These are phyloP conservation scores for Pachyrhizus erosus DNA, from an alignment of 306 rosid genomes.

Conservation along the genomic window DNA sequence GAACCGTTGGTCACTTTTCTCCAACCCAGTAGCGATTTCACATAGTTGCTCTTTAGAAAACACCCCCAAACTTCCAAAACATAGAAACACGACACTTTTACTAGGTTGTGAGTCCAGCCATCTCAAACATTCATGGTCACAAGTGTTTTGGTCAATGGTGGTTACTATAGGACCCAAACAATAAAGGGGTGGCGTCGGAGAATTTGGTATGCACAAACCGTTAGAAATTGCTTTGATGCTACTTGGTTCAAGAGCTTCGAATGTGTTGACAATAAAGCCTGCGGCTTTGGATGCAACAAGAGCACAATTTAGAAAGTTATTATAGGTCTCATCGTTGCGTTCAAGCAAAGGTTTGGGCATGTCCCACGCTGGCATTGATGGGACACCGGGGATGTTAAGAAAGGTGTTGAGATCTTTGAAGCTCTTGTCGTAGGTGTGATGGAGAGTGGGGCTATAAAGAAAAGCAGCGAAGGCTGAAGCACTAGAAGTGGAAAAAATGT, in stretches of 20 bases:
- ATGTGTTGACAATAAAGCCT: constrained; percentile 52
- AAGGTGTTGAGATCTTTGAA: constrained; percentile 44
- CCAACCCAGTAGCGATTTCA: constrained; percentile 57
- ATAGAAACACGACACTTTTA: constrained; percentile 54
- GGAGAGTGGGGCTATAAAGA: constrained; percentile 36
- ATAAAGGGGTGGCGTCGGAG: constrained; percentile 38
- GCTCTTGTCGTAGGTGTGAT: constrained; percentile 36
- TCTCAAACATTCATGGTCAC: constrained; percentile 35
- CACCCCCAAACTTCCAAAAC: constrained; percentile 63
- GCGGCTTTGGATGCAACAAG: constrained; percentile 21
- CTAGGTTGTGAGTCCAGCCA: constrained; percentile 60
- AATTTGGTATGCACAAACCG: constrained; percentile 45
- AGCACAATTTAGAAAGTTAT: background rate
- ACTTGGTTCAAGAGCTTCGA: constrained; percentile 47
- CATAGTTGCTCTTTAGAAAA: constrained; percentile 49
- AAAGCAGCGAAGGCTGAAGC: constrained; percentile 17
- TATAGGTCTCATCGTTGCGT: constrained; percentile 37
- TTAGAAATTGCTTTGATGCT: constrained; percentile 36
- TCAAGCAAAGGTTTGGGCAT: constrained; percentile 39
- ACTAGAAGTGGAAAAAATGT: constrained; percentile 37
- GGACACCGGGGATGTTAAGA: constrained; percentile 43
- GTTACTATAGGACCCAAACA: constrained; percentile 51
- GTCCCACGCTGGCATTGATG: constrained; percentile 46
- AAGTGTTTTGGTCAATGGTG: background rate
- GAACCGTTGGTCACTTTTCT: constrained; percentile 47